Evolutionary conservation across 2,329 filamentous ascomycete species (phyloP), one percentile per base, ranked within the genome.

Genomic region (Lomentospora prolificans): DNA sequence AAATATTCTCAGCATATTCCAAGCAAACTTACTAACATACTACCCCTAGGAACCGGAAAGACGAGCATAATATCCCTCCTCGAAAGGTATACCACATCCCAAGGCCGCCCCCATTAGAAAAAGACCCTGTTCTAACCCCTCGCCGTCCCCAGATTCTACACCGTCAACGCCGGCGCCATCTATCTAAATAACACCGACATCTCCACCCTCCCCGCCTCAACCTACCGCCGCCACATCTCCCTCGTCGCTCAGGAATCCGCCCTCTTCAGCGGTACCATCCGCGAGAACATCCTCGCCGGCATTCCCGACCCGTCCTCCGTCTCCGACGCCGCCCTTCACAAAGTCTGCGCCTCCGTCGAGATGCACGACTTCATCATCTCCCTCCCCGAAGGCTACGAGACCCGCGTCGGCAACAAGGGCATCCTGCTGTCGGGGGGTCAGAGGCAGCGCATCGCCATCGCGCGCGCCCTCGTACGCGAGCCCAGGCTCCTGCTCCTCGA

Each of bases 311-410:
- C 39, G n/a, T 31, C 46, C 5, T 46, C 25, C 33, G 46, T 52
- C 5, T 39, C 53, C 22, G 44, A 55, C 12, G 28, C 33, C 33
- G 30, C 44, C 3, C 30, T 60, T 24, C 51, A 56, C 30, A 30
- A 41, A 9, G 56, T 57, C 6, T 54, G 85, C 0, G 72, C 72
- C 2, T 72, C 77, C 36, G 81, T 82, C 0, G 84, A 85, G 0
- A 85, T 95, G 57, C 81, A 91, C 63, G 83, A 88, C 0, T 95
- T 95, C 67, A 82, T 96, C 59, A 65, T 71, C 14, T 86, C 83
- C 2, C 77, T 97, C 0, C 82, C 89, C 0, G 62, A 68, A 10
- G 71, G 70, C 1, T 74, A 75, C 61, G 72, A 78, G 2, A 84
- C 84, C 0, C 69, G 74, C 6, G 80, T 86, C 6, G 84, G 84